Conservation (phyloP, 495 filamentous ascomycete genomes). For the Penicillium longicatenatum region DNA sequence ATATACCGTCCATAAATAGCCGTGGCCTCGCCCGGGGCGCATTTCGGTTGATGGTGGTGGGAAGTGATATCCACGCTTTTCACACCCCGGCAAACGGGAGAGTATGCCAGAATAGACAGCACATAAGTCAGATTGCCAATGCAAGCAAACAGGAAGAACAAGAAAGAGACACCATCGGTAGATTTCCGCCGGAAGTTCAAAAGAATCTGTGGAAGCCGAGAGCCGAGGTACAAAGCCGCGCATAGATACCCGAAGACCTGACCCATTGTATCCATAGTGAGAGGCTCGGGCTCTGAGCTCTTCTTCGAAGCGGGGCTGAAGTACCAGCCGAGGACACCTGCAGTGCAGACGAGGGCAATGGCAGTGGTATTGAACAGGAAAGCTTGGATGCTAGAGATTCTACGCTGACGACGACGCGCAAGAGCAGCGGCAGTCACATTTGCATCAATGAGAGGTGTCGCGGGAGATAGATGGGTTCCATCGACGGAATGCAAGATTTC, state of each 20-base stretch:
- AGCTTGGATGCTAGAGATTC: conserved; percentile 56
- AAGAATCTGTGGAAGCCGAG: conserved; percentile 82
- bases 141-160: conserved; percentile 97
- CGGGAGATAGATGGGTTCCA: conserved; percentile 77
- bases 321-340: conserved; percentile 86
- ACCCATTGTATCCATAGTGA: conserved; percentile 72
- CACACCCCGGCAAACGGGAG: conserved; percentile 55
- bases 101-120: conserved; percentile 84
- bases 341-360: conserved; percentile 75
- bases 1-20: conserved; percentile 76
- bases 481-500: conserved; percentile 45
- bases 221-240: conserved; percentile 85
- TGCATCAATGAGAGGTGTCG: conserved; percentile 64
- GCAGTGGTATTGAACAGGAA: conserved; percentile 70
- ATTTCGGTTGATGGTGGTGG: conserved; percentile 30
- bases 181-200: conserved; percentile 88
- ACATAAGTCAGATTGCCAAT: conserved; percentile 94
- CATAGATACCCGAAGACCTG: conserved; percentile 87
- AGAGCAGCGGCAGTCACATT: conserved; percentile 7
- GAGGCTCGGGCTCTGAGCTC: conserved; percentile 30
- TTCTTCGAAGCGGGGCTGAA: conserved; percentile 51
- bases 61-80: conserved; percentile 5
- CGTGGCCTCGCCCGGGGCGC: conserved; percentile 55
- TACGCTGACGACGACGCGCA: conserved; percentile 20
- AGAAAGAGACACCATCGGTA: conserved; percentile 84